Base-by-base conservation (phyloP, 1,284 basidiomycete species). In the Naganishia liquefaciens region DNA sequence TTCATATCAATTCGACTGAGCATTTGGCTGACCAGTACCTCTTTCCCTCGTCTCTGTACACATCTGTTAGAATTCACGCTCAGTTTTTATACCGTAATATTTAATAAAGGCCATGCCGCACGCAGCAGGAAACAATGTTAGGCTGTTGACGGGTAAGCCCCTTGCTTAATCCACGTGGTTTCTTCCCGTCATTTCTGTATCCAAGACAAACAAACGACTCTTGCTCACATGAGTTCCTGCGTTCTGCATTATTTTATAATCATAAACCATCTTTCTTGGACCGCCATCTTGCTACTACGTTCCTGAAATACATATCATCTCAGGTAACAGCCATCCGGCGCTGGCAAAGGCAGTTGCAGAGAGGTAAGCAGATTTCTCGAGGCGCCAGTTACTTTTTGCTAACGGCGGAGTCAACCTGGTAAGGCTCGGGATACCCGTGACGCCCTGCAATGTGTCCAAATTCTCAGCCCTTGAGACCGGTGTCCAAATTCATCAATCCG, bases 271-370 rank as follows among this genome's bases (percentile, higher is more conserved):
- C 33, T 37, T 37, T 37, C 33, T 37, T 37, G 33, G 6, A 37
- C 33, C 33, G 33, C 33, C 6, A 37, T 13, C 13, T 37, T 37
- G 33, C 33, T 43, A 39, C 37, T 19, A 62, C 37, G 49, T 21
- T 13, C 28, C 28, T 63, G 53, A 21, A 10, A 44, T 53, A n/a
- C n/a, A 43, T 46, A 13, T 61, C 5, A 11, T 39, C 66, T 42
- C 81, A 97, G 93, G 95, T 79, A 99, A 97, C 84, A 93, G 91
- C 79, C 95, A 99, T 82, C 93, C 93, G 70, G 90, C 93, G 85
- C 89, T 99, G 80, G 95, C 95, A 75, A 86, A 90, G 78, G 85
- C 88, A 68, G 93, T 99, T 77, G 90, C 93, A 74, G 88, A 93
- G 82, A 88, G 93, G 93, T 96, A 84, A 87, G 92, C 73, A 30